Base-by-base conservation (phyloP, 768 basidiomycete species). In the Amanita rubescens region DNA sequence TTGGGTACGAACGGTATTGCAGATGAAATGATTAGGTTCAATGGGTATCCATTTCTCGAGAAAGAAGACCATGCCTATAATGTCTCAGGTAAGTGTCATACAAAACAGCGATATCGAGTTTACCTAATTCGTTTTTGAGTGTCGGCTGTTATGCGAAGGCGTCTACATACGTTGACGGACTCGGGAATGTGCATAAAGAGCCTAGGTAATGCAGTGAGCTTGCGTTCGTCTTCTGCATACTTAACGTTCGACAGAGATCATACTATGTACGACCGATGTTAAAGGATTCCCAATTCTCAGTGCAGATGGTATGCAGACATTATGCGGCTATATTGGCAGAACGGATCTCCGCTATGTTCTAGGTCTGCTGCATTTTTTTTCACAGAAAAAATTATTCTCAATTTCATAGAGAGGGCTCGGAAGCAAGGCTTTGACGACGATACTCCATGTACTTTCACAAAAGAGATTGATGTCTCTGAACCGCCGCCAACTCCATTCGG, bases 1-100 rank as follows among this genome's bases (percentile, higher is more conserved):
- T 77, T 98, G 45, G 94, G 94, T 20, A 90, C 85, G 6, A 89
- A 80, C 41, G 96, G 96, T 1, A 97, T 99, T 58, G 94, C 96
- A 3, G 96, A 99, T 57, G 91, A 96, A 62, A 91, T 87, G 80
- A 99, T 99, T 62, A 80, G 84, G 15, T 95, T 99, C 71, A 98
- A 96, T 64, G 95, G 94, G 8, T 98, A 87, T 71, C 96, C 96
- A 0, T 94, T 94, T 75, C 72, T 99, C 55, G 95, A 97, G 70
- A 94, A 94, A 63, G 91, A 96, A 56, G 93, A 96, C 64, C 86
- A 91, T 61, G 85, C 90, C 0, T 94, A 90, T 63, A 85, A 95
- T 64, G 88, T 93, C 42, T 81, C 91, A 47, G 91, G 95, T 96
- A 60, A 51, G 82, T 67, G 30, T 14, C 35, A 39, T 14, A 43